Evolutionary conservation across 768 basidiomycete genomes (phyloP), one percentile per base, ranked within the genome.

Genomic region (Mycena vitilis): DNA sequence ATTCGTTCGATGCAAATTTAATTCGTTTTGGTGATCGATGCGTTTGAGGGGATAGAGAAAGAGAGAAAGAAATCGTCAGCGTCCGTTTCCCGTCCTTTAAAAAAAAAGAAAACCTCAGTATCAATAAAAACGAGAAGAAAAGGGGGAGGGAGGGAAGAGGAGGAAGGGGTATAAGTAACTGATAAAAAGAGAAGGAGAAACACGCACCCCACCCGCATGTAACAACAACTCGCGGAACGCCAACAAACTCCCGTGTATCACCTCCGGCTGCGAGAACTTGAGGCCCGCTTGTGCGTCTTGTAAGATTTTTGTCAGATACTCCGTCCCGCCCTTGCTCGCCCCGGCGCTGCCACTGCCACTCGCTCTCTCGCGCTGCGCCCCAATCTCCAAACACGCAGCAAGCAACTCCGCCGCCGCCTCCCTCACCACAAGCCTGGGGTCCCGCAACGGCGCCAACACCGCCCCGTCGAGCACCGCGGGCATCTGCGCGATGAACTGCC

Each of bases 351-450:
- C 40, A 40, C 11, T 9, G 10, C 15, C 10, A 40, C 40, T 40
- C 40, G 40, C 40, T 10, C 40, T 40, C 67, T 87, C 83, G 75
- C 89, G 75, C 71, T 82, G 78, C 51, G 85, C 82, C 22, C 91
- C 85, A 60, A 94, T 91, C 70, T 90, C 87, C 47, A 94, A 77
- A 75, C 91, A 91, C 6, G 89, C 89, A 0, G 90, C 90, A 12
- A 94, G 80, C 2, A 94, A 83, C 73, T 91, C 89, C 0, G 92
- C 89, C 0, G 92, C 92, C 42, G 89, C 88, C 74, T 93, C 92
- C 47, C 92, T 80, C 20, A 93, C 89, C 72, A 89, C 87, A 47
- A 91, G 86, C 65, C 91, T 85, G 1, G 88, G 79, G 74, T 94
- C 92, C 22, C 91, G 80, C 23, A 94, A 77, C 0, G 92, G 91